Conservation (phyloP, 768 basidiomycete genomes). For the Suillus fuscotomentosus region DNA sequence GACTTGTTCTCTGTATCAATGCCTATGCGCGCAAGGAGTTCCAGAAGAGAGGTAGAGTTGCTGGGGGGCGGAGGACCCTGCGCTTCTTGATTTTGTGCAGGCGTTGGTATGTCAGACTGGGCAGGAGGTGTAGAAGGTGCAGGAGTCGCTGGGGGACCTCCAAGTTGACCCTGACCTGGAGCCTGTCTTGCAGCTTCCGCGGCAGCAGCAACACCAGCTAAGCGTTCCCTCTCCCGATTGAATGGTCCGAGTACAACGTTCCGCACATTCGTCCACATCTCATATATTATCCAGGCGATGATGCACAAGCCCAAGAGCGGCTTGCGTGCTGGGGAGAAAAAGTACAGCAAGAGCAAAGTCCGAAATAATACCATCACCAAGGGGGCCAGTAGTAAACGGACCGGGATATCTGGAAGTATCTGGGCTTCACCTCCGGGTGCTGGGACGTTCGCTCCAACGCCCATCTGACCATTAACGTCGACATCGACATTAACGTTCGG, state of each 20-base stretch:
- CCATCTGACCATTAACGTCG: conserved; percentile 13
- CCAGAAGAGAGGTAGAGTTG: conserved; percentile 38
- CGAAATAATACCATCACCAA: conserved; percentile 67
- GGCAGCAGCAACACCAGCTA: conserved; percentile 20
- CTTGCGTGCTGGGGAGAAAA: conserved; percentile 72
- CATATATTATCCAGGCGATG: conserved; percentile 69
- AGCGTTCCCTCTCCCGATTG: conserved; percentile 32
- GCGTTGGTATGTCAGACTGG: conserved; percentile 15
- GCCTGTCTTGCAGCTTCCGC: conserved; percentile 19
- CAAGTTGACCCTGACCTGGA: conserved; percentile 16
- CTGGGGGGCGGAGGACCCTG: conserved; percentile 29
- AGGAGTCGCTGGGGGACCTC: conserved; percentile 24
- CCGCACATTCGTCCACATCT: conserved; percentile 71
- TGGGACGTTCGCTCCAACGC: conserved; percentile 15
- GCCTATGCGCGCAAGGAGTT: conserved; percentile 56
- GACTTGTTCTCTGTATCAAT: conserved; percentile 54
- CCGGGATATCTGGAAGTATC: conserved; percentile 51
- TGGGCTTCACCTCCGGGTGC: conserved; percentile 29
- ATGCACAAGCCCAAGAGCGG: conserved; percentile 68
- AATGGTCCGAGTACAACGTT: conserved; percentile 38
- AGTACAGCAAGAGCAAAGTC: conserved; percentile 68
- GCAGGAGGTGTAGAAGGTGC: conserved; percentile 14
- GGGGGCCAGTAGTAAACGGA: conserved; percentile 68
- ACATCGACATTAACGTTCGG: conserved; percentile 24
- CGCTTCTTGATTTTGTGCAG: conserved; percentile 16